Conservation (phyloP, 208 protist genomes). For the Leishmania tropica region DNA sequence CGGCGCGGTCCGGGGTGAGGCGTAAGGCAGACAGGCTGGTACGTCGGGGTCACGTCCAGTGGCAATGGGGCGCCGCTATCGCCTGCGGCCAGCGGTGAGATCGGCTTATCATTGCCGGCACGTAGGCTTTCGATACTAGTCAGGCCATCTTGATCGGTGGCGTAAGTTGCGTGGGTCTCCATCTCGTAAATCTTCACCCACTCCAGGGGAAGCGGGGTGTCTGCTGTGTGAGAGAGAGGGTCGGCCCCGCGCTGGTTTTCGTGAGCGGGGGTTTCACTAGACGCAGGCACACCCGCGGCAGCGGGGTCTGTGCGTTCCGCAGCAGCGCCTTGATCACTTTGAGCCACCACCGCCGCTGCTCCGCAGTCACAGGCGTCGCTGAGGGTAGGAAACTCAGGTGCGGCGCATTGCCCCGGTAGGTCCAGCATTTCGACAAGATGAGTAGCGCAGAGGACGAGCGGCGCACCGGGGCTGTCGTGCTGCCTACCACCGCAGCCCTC, state of each 20-base stretch:
- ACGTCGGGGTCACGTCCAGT: conserved; percentile 49
- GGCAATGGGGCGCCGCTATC: not conserved
- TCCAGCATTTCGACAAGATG: conserved; percentile 73
- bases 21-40: conserved; percentile 38
- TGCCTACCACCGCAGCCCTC: not conserved
- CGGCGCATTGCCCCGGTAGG: not conserved
- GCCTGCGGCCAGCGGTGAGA: not conserved
- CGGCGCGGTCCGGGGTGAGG: conserved; percentile 11
- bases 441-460: conserved; percentile 70
- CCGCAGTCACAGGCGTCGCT: not conserved
- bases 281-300: not conserved
- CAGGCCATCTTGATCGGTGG: not conserved
- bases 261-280: not conserved
- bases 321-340: not conserved
- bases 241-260: not conserved
- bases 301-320: not conserved
- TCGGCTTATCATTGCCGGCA: not conserved
- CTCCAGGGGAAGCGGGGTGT: conserved; percentile 47
- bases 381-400: not conserved
- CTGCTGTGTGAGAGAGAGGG: not conserved
- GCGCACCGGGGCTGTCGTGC: not conserved
- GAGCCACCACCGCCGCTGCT: not conserved
- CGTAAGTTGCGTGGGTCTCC: conserved; percentile 39
- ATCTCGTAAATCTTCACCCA: conserved; percentile 49
- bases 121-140: not conserved